A percentile compares a stretch with the other conserved stretches of the same genome.
Evolutionary conservation across 768 basidiomycete species (phyloP).

Genomic region (Fistulinella prunicolor): DNA sequence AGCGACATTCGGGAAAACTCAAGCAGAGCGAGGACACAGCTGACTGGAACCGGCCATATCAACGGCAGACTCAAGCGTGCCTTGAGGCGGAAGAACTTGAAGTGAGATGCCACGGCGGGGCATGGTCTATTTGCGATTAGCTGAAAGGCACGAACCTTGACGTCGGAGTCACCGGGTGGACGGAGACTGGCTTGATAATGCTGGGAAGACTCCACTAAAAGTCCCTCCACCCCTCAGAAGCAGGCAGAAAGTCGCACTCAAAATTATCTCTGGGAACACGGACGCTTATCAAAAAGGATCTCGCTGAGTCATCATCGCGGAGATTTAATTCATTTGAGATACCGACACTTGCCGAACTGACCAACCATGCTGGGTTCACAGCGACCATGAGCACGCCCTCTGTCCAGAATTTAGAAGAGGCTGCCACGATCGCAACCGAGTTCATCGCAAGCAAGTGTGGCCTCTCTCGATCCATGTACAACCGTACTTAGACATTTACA

Average conservation of each 20-base stretch:
- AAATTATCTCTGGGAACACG: not conserved
- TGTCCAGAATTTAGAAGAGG: slow-evolving; percentile 44
- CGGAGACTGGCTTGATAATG: slow-evolving; percentile 5
- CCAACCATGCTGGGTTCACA: not conserved
- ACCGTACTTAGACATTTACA: slow-evolving; percentile 12
- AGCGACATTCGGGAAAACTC: not conserved
- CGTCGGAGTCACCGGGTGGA: not conserved
- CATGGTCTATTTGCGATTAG: not conserved
- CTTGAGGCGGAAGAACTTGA: not conserved
- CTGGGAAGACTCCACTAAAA: slow-evolving; percentile 1
- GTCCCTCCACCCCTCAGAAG: not conserved
- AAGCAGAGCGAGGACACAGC: not conserved
- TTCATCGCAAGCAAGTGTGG: slow-evolving; percentile 43
- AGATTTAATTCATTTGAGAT: slow-evolving; percentile 14
- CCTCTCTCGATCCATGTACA: not conserved
- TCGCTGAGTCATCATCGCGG: slow-evolving; percentile 24
- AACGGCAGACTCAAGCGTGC: not conserved
- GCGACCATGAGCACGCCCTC: slow-evolving; percentile 31
- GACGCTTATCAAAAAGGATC: not conserved
- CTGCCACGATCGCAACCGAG: slow-evolving; percentile 47
- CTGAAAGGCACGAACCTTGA: not conserved
- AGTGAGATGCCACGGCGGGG: not conserved
- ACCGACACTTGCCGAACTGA: slow-evolving; percentile 12
- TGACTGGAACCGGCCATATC: not conserved
- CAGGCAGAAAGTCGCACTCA: not conserved